phyloP scores from a whole-genome alignment of 1,284 basidiomycete species.

The Mrakiaceae sp. region DNA sequence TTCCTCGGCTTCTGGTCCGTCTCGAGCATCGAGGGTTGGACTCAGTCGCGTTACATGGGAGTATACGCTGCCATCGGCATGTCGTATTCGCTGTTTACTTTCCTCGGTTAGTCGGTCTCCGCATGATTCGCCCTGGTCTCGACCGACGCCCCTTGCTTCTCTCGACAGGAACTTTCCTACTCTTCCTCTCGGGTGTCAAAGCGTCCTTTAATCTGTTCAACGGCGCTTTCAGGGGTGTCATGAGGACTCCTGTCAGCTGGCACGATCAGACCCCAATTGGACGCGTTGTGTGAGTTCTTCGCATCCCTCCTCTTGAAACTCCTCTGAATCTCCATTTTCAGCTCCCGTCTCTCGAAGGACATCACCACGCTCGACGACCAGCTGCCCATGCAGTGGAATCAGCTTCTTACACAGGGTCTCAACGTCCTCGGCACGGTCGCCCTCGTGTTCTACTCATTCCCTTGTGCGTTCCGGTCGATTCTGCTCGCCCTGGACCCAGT shows the following conservation, averaged over 20 bases:
- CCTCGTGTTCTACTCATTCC: constrained; percentile 23
- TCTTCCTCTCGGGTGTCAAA: constrained; percentile 20
- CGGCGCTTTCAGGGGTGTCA: constrained; percentile 21
- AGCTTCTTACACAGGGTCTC: constrained; percentile 8
- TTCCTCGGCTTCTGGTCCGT: constrained; percentile 29
- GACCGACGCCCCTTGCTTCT: background rate
- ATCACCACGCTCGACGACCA: constrained; percentile 26
- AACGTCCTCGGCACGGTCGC: constrained; percentile 25
- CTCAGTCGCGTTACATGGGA: constrained; percentile 25
- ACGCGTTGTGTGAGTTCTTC: background rate
- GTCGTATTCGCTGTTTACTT: constrained; percentile 5
- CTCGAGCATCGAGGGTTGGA: constrained; percentile 20
- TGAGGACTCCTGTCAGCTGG: constrained; percentile 24
- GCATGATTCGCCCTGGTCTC: no score
- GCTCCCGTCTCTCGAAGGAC: constrained; percentile 19
- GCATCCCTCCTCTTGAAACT: background rate
- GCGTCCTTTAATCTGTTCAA: constrained; percentile 25
- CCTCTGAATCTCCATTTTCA: background rate
- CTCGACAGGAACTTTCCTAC: background rate
- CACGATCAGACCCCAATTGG: constrained; percentile 24
- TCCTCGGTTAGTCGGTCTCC: background rate
- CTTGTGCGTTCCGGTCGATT: constrained; percentile 11
- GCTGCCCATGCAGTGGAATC: constrained; percentile 21
- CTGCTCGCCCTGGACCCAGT: background rate
- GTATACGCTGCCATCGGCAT: constrained; percentile 11